phyloP scores from a whole-genome alignment of 1,284 basidiomycete species.

The Cystobasidium slooffiae region DNA sequence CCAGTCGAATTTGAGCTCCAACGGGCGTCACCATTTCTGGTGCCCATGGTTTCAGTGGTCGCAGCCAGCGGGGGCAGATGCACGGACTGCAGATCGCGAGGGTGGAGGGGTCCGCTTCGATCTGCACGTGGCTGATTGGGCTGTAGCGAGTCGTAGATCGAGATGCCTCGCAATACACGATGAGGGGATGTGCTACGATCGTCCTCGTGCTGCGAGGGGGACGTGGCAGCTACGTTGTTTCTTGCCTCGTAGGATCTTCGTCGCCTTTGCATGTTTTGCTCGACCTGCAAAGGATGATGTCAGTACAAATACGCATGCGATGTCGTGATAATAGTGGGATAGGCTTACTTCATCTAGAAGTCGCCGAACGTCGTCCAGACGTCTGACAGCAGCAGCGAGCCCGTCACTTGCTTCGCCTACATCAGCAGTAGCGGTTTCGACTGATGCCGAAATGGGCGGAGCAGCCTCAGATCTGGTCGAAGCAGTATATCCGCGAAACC shows the following conservation, averaged over 20 bases:
- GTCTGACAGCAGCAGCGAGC: slow-evolving; percentile 16
- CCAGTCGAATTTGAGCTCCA: too few relatives aligned
- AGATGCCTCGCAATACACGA: slow-evolving; percentile 1
- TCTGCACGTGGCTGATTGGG: background rate
- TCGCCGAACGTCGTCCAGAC: slow-evolving; percentile 20
- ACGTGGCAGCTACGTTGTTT: background rate
- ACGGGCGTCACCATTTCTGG: too few relatives aligned
- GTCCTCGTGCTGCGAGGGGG: background rate
- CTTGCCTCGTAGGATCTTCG: slow-evolving; percentile 4
- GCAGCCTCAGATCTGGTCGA: background rate
- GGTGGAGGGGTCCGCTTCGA: background rate
- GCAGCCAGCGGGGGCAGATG: background rate
- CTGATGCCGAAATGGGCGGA: background rate
- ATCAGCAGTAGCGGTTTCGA: background rate
- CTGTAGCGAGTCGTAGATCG: background rate
- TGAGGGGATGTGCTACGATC: background rate
- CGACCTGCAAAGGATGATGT: background rate
- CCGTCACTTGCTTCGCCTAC: slow-evolving; percentile 14
- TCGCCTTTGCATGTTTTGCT: slow-evolving; percentile 28
- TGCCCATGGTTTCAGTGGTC: too few relatives aligned
- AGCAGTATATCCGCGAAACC: slow-evolving; percentile 10
- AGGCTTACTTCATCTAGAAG: slow-evolving; percentile 34
- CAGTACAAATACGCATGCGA: background rate
- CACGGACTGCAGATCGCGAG: background rate
- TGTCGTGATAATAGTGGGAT: background rate